phyloP scores from a whole-genome alignment of 2,329 filamentous ascomycete genomes.

The Aspergillus arachidicola region DNA sequence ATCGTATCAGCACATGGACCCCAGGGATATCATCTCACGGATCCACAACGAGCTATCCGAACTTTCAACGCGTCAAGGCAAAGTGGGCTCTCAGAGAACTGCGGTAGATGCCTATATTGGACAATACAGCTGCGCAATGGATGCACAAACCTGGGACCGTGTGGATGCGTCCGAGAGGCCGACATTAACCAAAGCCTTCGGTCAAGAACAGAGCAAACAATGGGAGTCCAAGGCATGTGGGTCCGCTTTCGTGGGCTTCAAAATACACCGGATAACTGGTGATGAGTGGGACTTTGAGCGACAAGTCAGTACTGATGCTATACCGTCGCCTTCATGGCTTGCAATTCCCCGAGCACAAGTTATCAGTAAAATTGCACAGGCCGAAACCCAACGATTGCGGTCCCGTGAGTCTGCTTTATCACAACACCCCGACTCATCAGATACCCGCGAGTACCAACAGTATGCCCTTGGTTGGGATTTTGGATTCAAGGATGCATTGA shows the following conservation, averaged over 20 bases:
- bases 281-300: constrained; percentile 63
- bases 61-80: constrained; percentile 52
- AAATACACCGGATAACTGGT: constrained; percentile 64
- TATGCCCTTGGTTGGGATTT: constrained; percentile 59
- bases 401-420: constrained; percentile 11
- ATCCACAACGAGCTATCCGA: constrained; percentile 48
- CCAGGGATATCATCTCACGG: constrained; percentile 55
- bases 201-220: constrained; percentile 38
- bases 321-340: constrained; percentile 45
- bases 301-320: constrained; percentile 50
- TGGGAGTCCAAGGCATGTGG: constrained; percentile 57
- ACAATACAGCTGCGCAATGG: constrained; percentile 61
- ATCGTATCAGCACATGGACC: constrained; percentile 31
- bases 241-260: constrained; percentile 56
- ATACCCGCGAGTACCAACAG: constrained; percentile 52
- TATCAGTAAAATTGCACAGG: constrained; percentile 38
- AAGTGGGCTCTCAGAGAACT: constrained; percentile 50
- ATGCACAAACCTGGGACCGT: constrained; percentile 54
- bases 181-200: constrained; percentile 44
- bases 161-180: constrained; percentile 43
- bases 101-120: constrained; percentile 57
- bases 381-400: constrained; percentile 28
- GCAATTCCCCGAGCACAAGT: constrained; percentile 42
- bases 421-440: background rate
- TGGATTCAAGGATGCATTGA: constrained; percentile 57